These are phyloP conservation scores for Exophiala sp. DNA, from an alignment of 2,329 filamentous ascomycete species.

Conservation along the genomic window DNA sequence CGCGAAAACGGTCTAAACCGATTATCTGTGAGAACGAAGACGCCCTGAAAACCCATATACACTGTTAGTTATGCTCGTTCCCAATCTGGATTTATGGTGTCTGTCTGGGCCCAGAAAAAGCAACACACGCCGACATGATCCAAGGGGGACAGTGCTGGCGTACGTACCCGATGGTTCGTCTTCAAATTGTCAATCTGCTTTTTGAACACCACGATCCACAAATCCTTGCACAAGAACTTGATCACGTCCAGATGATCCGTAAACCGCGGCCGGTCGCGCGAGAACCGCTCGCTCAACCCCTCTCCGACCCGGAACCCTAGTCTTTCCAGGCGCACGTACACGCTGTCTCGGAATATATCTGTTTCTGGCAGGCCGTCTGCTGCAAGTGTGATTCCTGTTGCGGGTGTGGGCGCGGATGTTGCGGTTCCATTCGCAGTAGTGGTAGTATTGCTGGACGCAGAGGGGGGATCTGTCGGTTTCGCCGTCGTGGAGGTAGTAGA, in stretches of 20 bases:
- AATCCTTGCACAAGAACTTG: conserved; percentile 97
- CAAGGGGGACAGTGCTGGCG: too few relatives aligned
- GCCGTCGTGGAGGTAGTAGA: conserved; percentile 1
- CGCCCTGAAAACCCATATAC: conserved; percentile 52
- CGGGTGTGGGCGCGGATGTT: not conserved
- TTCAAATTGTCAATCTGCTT: conserved; percentile 99
- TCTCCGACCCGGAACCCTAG: conserved; percentile 88
- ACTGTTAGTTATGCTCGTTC: not conserved
- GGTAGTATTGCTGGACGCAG: not conserved
- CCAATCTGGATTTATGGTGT: not conserved
- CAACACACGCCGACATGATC: too few relatives aligned
- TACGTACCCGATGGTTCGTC: conserved; percentile 81
- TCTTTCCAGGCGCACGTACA: conserved; percentile 75
- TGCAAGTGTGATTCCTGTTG: conserved; percentile 6
- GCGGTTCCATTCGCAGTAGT: not conserved
- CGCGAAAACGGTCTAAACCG: conserved; percentile 79
- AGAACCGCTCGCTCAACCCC: conserved; percentile 75
- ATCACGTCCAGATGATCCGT: conserved; percentile 91
- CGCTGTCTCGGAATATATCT: conserved; percentile 78
- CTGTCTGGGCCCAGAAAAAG: too few relatives aligned
- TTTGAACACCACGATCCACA: conserved; percentile 89
- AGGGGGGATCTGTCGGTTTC: conserved; percentile 6
- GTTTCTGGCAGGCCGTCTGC: conserved; percentile 33
- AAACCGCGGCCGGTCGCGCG: conserved; percentile 70
- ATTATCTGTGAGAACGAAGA: conserved; percentile 93